Evolutionary conservation across 2,329 filamentous ascomycete genomes (phyloP), one percentile per base, ranked within the genome.

Genomic region (Gliomastix tumulicola): DNA sequence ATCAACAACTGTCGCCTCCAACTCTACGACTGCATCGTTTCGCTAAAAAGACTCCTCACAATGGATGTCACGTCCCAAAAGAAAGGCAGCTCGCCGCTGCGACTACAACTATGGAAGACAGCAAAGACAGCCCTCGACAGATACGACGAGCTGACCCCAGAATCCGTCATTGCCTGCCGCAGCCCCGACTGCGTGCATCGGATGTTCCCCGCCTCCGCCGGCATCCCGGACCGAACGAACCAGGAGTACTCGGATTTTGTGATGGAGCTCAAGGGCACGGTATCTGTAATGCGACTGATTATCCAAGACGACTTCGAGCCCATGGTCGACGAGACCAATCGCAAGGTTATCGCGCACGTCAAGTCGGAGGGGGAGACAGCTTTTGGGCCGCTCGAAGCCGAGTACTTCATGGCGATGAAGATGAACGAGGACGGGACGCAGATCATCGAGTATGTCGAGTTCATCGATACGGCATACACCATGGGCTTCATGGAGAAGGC

Each of bases 331-430:
- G 38, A 79, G 9, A 71, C 66, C n/a, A 60, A 46, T 9, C 75
- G 54, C 54, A 78, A 66, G 35, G 55, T 60, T 32, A 54, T 50
- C 11, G 72, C 68, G 32, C 66, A 71, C 18, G 65, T 57, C 41
- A 70, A 48, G 49, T 66, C 66, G 53, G 21, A 65, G 53, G 30
- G 52, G 50, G 51, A 69, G n/a, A 30, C 38, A 11, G n/a, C 30
- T 2, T 9, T 36, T 21, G 34, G 38, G 7, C 33, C 31, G 7
- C 36, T 48, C 10, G 39, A 42, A 37, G 28, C 28, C 8, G 28
- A 31, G 16, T 31, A 31, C 15, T 9, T 10, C 16, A 16, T 31
- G 28, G 9, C 28, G 28, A 11, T 31, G 28, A n/a, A n/a, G n/a
- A n/a, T n/a, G n/a, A n/a, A n/a, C n/a, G n/a, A n/a, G n/a, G n/a